Evolutionary conservation across 768 basidiomycete species (phyloP).

Genomic region (Jaapia argillacea): DNA sequence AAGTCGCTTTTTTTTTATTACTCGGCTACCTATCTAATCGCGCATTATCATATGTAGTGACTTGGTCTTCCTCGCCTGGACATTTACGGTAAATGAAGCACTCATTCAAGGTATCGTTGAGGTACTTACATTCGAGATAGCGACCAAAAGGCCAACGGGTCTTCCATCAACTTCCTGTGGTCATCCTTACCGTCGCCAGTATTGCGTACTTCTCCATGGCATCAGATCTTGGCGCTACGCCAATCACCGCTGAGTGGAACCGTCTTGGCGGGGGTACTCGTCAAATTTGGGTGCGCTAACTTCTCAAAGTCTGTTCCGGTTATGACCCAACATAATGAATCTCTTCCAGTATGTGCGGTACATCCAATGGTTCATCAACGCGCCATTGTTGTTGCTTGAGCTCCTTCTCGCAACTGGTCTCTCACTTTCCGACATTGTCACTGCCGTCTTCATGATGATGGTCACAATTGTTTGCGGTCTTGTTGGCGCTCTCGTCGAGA

Average conservation of each 20-base stretch:
- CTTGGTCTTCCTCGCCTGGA: conserved; percentile 26
- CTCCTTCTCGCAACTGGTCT: conserved; percentile 37
- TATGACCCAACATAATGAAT: not conserved
- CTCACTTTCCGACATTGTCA: conserved; percentile 37
- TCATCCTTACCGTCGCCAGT: conserved; percentile 35
- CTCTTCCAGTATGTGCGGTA: conserved; percentile 38
- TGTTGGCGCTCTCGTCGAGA: conserved; percentile 39
- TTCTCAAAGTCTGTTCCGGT: not conserved
- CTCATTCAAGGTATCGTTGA: not conserved
- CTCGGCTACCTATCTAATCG: no score
- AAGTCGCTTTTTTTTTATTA: no score
- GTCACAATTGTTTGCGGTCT: conserved; percentile 36
- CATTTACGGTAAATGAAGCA: conserved; percentile 23
- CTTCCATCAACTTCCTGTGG: conserved; percentile 38
- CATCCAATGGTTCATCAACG: conserved; percentile 48
- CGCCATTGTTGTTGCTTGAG: conserved; percentile 37
- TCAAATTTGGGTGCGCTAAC: conserved; percentile 31
- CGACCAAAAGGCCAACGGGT: conserved; percentile 28
- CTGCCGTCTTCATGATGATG: conserved; percentile 34
- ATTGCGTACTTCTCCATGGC: conserved; percentile 47
- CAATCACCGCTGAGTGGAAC: conserved; percentile 34
- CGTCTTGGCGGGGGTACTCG: conserved; percentile 22
- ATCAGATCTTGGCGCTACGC: conserved; percentile 40
- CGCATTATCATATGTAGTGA: no score
- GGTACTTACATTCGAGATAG: not conserved